phyloP scores from a whole-genome alignment of 495 filamentous ascomycete species.

The Talaromyces liani region DNA sequence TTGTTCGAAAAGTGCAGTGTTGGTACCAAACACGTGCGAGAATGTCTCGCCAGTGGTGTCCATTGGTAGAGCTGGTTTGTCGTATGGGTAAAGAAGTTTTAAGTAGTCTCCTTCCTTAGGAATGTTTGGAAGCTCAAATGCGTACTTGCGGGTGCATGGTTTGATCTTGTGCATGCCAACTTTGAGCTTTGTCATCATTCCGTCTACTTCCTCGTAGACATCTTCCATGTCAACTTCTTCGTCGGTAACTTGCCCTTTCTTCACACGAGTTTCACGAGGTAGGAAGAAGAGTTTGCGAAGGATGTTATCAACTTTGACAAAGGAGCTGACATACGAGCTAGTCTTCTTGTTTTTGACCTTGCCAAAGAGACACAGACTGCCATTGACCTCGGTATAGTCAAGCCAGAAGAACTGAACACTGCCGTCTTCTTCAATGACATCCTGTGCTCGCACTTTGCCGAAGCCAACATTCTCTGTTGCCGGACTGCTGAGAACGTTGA shows the following conservation, averaged over 20 bases:
- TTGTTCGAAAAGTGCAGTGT: slow-evolving; percentile 91
- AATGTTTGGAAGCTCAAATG: slow-evolving; percentile 83
- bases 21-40: slow-evolving; percentile 89
- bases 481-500: slow-evolving; percentile 76
- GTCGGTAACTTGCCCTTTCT: slow-evolving; percentile 57
- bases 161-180: slow-evolving; percentile 93
- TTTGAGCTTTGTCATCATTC: slow-evolving; percentile 72
- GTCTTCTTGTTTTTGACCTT: slow-evolving; percentile 90
- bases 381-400: slow-evolving; percentile 91
- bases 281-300: slow-evolving; percentile 89
- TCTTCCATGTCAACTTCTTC: slow-evolving; percentile 85
- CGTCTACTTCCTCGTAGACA: slow-evolving; percentile 82
- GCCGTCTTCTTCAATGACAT: slow-evolving; percentile 84
- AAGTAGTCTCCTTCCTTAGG: slow-evolving; percentile 87
- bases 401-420: slow-evolving; percentile 94
- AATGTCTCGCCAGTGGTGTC: slow-evolving; percentile 80
- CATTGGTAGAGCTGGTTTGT: slow-evolving; percentile 61
- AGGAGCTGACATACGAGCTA: slow-evolving; percentile 75
- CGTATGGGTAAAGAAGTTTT: slow-evolving; percentile 89
- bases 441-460: slow-evolving; percentile 73
- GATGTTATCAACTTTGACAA: slow-evolving; percentile 94
- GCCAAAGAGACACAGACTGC: slow-evolving; percentile 87
- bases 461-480: slow-evolving; percentile 52
- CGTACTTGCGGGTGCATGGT: slow-evolving; percentile 80
- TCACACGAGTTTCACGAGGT: slow-evolving; percentile 64